phyloP scores from a whole-genome alignment of 192 early-diverging fungal species.

The Rhizophagus prolifer region DNA sequence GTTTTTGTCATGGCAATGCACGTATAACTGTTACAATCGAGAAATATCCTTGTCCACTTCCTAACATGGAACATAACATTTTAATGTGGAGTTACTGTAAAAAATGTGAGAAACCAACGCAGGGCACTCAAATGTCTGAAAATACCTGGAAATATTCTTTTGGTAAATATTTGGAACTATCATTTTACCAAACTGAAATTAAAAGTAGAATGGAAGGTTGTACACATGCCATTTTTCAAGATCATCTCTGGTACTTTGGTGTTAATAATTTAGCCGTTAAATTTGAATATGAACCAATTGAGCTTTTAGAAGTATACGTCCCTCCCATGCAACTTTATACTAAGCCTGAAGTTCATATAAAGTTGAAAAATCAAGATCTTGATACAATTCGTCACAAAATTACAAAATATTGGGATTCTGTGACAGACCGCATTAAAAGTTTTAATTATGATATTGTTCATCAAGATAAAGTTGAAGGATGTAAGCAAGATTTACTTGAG shows the following conservation, averaged over 20 bases:
- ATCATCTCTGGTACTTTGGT: slow-evolving; percentile 86
- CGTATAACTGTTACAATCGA: slow-evolving; percentile 77
- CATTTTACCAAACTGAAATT: slow-evolving; percentile 77
- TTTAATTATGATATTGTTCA: slow-evolving; percentile 82
- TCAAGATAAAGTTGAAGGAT: slow-evolving; percentile 63
- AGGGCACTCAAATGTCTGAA: slow-evolving; percentile 75
- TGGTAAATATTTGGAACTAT: slow-evolving; percentile 94
- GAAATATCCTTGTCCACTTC: slow-evolving; percentile 52
- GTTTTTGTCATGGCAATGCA: slow-evolving; percentile 83
- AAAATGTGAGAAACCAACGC: slow-evolving; percentile 69
- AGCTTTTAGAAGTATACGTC: slow-evolving; percentile 66
- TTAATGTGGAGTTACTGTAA: slow-evolving; percentile 91
- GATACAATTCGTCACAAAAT: slow-evolving; percentile 67
- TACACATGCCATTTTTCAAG: slow-evolving; percentile 75
- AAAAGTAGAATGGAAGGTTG: slow-evolving; percentile 71
- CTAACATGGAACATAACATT: slow-evolving; percentile 70
- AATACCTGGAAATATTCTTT: slow-evolving; percentile 94
- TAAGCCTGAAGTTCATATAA: slow-evolving; percentile 57
- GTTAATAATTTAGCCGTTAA: slow-evolving; percentile 72
- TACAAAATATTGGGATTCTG: slow-evolving; percentile 83
- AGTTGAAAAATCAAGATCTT: slow-evolving; percentile 76
- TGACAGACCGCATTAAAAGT: slow-evolving; percentile 74
- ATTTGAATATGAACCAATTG: slow-evolving; percentile 76
- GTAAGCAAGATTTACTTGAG: slow-evolving; percentile 69
- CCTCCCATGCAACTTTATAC: slow-evolving; percentile 69